These are phyloP conservation scores for Phlyctochytrium bullatum DNA, from an alignment of 192 early-diverging fungal species.

Conservation along the genomic window DNA sequence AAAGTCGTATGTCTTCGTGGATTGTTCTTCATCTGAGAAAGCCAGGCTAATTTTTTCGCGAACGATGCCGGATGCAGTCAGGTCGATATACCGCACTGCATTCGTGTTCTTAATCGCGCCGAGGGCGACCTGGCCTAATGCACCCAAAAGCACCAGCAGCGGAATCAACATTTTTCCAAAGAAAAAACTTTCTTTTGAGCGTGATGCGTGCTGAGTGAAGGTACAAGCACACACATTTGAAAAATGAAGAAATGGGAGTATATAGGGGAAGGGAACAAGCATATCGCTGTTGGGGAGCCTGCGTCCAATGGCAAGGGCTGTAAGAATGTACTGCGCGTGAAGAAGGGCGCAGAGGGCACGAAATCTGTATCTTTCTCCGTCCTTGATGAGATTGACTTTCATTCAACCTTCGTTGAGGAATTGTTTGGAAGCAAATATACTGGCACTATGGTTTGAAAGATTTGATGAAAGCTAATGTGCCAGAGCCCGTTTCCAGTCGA, in stretches of 20 bases:
- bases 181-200: too few relatives aligned
- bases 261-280: conserved; percentile 73
- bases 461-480: too few relatives aligned
- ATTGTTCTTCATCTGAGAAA: conserved; percentile 35
- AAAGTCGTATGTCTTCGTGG: conserved; percentile 32
- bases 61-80: conserved; percentile 46
- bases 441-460: neutral
- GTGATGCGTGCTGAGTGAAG: too few relatives aligned
- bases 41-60: conserved; percentile 49
- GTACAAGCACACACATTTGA: too few relatives aligned
- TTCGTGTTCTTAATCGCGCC: conserved; percentile 56
- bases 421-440: neutral
- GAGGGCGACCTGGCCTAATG: too few relatives aligned
- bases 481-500: too few relatives aligned
- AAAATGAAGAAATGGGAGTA: conserved; percentile 68
- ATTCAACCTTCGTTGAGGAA: conserved; percentile 4
- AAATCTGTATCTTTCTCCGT: too few relatives aligned
- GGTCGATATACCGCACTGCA: conserved; percentile 61
- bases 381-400: conserved; percentile 3
- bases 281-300: conserved; percentile 63
- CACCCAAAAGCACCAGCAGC: too few relatives aligned
- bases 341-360: too few relatives aligned
- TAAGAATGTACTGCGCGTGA: too few relatives aligned
- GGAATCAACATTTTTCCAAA: too few relatives aligned
- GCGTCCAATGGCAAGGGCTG: too few relatives aligned